Conservation (phyloP, 2,329 filamentous ascomycete species). For the Mariannaea elegans region DNA sequence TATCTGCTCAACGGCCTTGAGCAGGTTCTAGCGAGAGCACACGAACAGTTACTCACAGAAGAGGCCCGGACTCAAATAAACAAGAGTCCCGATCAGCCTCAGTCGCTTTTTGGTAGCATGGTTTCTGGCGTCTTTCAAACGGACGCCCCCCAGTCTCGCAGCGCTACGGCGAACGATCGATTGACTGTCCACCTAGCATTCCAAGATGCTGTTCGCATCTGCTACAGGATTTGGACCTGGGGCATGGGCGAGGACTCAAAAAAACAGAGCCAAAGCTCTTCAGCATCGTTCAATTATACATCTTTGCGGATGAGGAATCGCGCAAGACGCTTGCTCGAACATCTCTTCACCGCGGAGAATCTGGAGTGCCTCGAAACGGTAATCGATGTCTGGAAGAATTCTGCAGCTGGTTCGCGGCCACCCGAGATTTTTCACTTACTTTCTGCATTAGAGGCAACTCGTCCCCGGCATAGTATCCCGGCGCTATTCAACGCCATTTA, state of each 20-base stretch:
- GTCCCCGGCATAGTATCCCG: constrained; percentile 90
- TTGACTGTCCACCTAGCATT: constrained; percentile 96
- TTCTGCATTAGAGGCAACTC: constrained; percentile 88
- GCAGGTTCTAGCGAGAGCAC: constrained; percentile 85
- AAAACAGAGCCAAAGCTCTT: constrained; percentile 71
- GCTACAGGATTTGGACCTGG: constrained; percentile 96
- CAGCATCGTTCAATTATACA: constrained; percentile 88
- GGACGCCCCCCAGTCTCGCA: constrained; percentile 79
- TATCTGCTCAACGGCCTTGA: constrained; percentile 93
- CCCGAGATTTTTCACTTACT: constrained; percentile 83
- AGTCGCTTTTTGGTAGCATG: constrained; percentile 94
- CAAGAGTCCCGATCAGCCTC: constrained; percentile 84
- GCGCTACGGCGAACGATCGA: constrained; percentile 88
- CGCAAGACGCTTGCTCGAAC: constrained; percentile 86
- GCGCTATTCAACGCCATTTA: constrained; percentile 97
- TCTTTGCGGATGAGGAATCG: constrained; percentile 91
- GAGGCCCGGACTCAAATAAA: constrained; percentile 73
- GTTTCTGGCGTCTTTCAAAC: constrained; percentile 89
- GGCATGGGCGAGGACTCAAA: constrained; percentile 70
- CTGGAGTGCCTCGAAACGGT: constrained; percentile 94
- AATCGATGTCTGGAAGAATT: constrained; percentile 80
- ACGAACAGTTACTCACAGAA: constrained; percentile 81
- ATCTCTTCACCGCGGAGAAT: constrained; percentile 90
- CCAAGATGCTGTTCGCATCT: constrained; percentile 92
- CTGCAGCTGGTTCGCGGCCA: constrained; percentile 56